Base-by-base conservation (phyloP, 2,329 filamentous ascomycete species). In the Stemphylium lycopersici region DNA sequence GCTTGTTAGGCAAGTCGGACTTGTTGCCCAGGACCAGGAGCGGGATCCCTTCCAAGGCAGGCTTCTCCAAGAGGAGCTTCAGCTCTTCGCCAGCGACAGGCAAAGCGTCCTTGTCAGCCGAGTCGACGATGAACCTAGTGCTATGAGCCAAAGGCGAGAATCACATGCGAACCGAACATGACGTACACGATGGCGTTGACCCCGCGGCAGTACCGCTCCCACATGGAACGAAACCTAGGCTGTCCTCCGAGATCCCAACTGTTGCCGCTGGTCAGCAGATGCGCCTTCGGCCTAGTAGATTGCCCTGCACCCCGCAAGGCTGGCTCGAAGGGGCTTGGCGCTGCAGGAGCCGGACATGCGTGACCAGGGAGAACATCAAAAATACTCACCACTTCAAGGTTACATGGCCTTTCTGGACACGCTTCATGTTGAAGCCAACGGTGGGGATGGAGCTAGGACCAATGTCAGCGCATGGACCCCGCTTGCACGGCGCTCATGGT, bases 341-440 rank as follows among this genome's bases (percentile, higher is more conserved):
- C 67, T 66, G 68, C 69, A 72, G 70, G 62, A 72, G 68, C 48
- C 61, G 63, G 65, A 73, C 56, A 65, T 69, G 71, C 67, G 70
- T 72, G 71, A 73, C 69, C 67, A 63, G 43, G 62, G 60, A 62
- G 44, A 57, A 61, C 59, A 67, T 66, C 52, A 59, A 41, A 55
- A 63, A 52, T 46, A 78, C 82, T 74, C 75, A 88, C 86, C 95
- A 99, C 80, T 98, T 98, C 71, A 99, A 83, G 68, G 95, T 96
- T 76, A 99, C 95, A 85, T 98, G 93, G 67, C 95, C 95, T 73
- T 95, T 93, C 79, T 97, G 93, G 68, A 99, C 92, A 66, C 90
- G 89, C 83, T 98, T 98, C 87, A 97, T 96, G 78, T 98, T 99
- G 83, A 98, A 98, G 63, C 95, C 95, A 69, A 99, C 93, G 13